Percentiles rank a stretch among this genome's conserved stretches.
Evolutionary conservation across 176 grass and related monocot species (phyloP).

Genomic region (Oryza brachyantha): DNA sequence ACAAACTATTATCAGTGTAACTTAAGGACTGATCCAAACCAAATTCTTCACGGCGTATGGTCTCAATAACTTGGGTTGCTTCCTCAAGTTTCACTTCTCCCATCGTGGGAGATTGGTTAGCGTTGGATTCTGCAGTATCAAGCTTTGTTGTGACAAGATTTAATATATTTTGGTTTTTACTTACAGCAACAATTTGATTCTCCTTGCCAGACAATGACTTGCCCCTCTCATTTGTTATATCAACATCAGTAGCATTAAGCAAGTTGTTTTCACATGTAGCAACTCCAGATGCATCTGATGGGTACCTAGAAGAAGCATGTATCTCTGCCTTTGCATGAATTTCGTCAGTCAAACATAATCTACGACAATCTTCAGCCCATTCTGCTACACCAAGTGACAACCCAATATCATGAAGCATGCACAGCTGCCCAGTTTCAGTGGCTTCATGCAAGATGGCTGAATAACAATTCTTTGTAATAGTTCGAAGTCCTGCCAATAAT

Average conservation of each 20-base stretch:
- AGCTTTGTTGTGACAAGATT: conserved; percentile 3
- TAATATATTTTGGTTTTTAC: conserved; percentile 29
- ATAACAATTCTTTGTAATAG: conserved; percentile 65
- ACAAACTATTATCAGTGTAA: conserved; percentile 58
- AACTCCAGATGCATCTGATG: conserved; percentile 24
- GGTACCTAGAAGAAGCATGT: conserved; percentile 37
- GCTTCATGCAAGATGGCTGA: conserved; percentile 58
- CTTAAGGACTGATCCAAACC: conserved; percentile 67
- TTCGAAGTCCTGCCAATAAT: conserved; percentile 64
- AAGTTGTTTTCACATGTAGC: conserved; percentile 9
- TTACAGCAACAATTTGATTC: conserved; percentile 19
- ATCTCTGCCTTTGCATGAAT: conserved; percentile 25
- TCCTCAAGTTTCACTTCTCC: conserved; percentile 47
- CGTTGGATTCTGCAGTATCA: conserved; percentile 27
- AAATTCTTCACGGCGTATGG: conserved; percentile 91
- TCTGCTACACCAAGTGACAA: conserved; percentile 74
- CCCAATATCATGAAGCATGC: conserved; percentile 98
- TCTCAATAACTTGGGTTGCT: conserved; percentile 66
- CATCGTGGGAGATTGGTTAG: conserved; percentile 15
- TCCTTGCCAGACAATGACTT: conserved; percentile 28
- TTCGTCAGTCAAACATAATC: conserved; percentile 52
- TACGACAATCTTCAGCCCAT: conserved; percentile 75
- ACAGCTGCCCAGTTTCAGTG: conserved; percentile 52
- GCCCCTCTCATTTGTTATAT: conserved; percentile 9
- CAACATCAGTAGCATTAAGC: conserved; percentile 18